Evolutionary conservation across 257 asterid species (phyloP).

Genomic region (Solanum paucissectum): DNA sequence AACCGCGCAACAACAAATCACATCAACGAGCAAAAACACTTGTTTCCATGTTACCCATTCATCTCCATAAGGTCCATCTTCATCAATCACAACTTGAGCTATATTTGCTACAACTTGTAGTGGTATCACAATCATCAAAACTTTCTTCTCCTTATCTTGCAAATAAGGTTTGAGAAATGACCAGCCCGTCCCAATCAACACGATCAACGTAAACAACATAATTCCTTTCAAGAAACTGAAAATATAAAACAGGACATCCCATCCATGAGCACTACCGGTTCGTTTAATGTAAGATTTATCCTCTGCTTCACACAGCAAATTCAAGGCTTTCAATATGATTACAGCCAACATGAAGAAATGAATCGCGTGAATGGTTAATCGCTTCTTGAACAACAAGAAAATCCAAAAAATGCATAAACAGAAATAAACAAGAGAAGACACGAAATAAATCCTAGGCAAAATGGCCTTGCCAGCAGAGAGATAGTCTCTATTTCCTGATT

Average conservation of each 20-base stretch:
- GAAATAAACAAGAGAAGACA: constrained; percentile 43
- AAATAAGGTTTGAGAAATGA: constrained; percentile 74
- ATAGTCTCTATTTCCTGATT: constrained; percentile 46
- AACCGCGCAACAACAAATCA: constrained; percentile 73
- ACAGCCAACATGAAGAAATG: constrained; percentile 82
- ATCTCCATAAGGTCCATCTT: constrained; percentile 56
- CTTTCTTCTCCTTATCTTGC: constrained; percentile 87
- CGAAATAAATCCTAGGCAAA: constrained; percentile 60
- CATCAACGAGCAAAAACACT: constrained; percentile 72
- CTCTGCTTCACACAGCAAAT: constrained; percentile 73
- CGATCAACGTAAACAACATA: constrained; percentile 56
- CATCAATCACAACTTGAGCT: constrained; percentile 86
- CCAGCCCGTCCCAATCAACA: constrained; percentile 87
- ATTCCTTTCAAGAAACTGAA: constrained; percentile 69
- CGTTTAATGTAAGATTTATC: constrained; percentile 60
- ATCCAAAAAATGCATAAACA: constrained; percentile 43
- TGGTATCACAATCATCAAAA: constrained; percentile 73
- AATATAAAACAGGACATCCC: constrained; percentile 72
- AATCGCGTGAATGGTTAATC: constrained; percentile 38
- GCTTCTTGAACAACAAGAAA: constrained; percentile 42
- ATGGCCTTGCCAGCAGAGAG: constrained; percentile 66
- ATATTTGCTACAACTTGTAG: constrained; percentile 71
- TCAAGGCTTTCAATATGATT: constrained; percentile 46
- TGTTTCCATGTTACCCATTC: constrained; percentile 80
- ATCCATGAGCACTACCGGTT: constrained; percentile 69